phyloP scores from a whole-genome alignment of 176 grass and related monocot species.

The Cenchrus americanus region DNA sequence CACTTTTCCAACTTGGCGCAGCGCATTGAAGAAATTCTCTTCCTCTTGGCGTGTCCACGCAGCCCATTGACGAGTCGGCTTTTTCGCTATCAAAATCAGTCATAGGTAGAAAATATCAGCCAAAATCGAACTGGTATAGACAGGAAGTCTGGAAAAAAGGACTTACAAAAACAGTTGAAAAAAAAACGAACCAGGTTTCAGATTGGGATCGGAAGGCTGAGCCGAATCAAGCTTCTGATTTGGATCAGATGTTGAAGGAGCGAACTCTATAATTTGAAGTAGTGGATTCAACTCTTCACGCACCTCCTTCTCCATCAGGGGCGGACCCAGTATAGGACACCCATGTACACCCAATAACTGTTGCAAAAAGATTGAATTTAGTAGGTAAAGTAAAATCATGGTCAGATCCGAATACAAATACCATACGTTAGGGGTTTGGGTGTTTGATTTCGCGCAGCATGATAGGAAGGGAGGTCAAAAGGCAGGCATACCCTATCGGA shows the following conservation, averaged over 20 bases:
- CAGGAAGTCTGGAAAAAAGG: conserved; percentile 1
- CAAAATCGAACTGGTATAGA: conserved; percentile 5
- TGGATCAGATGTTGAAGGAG: conserved; percentile 21
- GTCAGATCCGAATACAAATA: too few species aligned
- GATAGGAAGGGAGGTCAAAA: too few species aligned
- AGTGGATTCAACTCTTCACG: conserved; percentile 29
- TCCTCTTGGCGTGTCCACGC: conserved; percentile 97
- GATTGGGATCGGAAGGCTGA: conserved; percentile 21
- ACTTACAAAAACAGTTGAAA: background rate
- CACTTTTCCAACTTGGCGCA: conserved; percentile 99
- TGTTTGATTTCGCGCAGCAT: too few species aligned
- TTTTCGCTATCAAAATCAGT: conserved; percentile 57
- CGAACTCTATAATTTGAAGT: conserved; percentile 26
- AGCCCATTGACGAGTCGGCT: conserved; percentile 82
- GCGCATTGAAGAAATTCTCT: conserved; percentile 96
- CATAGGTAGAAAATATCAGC: conserved; percentile 12
- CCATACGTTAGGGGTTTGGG: too few species aligned
- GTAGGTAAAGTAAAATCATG: too few species aligned
- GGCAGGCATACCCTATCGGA: too few species aligned
- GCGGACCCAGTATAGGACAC: too few species aligned
- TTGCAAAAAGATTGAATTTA: too few species aligned
- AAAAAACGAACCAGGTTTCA: conserved; percentile 40
- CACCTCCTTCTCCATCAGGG: conserved; percentile 36
- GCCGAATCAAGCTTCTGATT: conserved; percentile 33
- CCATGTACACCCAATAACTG: too few species aligned